Percentiles rank a stretch among this genome's conserved stretches.
phyloP scores from a whole-genome alignment of 495 filamentous ascomycete genomes.

The Penicillium samsonianum region DNA sequence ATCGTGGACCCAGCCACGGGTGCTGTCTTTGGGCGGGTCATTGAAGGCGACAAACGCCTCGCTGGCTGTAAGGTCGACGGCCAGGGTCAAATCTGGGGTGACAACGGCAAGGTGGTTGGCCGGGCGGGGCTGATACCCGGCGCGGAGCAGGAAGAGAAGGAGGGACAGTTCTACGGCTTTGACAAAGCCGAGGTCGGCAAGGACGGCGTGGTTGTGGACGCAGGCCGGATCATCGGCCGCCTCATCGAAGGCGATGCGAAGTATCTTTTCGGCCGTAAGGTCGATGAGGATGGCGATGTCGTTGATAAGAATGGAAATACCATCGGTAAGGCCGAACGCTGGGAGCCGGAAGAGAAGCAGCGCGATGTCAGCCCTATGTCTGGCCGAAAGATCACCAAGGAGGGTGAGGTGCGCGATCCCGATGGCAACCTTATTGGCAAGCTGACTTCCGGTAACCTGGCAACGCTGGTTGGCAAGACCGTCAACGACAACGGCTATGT shows the following conservation, averaged over 20 bases:
- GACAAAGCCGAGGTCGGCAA: conserved; percentile 71
- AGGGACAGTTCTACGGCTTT: conserved; percentile 79
- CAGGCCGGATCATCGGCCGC: conserved; percentile 70
- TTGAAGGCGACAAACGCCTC: conserved; percentile 70
- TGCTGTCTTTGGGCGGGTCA: conserved; percentile 70
- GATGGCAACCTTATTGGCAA: conserved; percentile 80
- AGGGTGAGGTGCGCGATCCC: conserved; percentile 78
- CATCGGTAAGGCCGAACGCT: conserved; percentile 81
- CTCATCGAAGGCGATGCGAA: conserved; percentile 72
- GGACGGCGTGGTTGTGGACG: conserved; percentile 68
- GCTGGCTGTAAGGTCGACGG: conserved; percentile 81
- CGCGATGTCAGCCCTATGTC: conserved; percentile 67
- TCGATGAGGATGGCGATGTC: conserved; percentile 83
- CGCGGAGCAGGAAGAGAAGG: conserved; percentile 64
- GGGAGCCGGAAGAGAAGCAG: conserved; percentile 74
- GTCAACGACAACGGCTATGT: conserved; percentile 88
- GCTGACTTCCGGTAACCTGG: conserved; percentile 72
- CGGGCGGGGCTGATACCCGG: conserved; percentile 75
- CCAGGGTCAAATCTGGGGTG: conserved; percentile 77
- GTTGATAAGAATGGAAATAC: conserved; percentile 79
- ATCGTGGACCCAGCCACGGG: conserved; percentile 70
- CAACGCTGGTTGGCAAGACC: conserved; percentile 70
- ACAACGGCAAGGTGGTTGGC: conserved; percentile 77
- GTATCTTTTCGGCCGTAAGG: conserved; percentile 68
- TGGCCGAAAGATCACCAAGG: conserved; percentile 75